Conservation (phyloP, 2,329 filamentous ascomycete species). For the Exophiala viscosa region DNA sequence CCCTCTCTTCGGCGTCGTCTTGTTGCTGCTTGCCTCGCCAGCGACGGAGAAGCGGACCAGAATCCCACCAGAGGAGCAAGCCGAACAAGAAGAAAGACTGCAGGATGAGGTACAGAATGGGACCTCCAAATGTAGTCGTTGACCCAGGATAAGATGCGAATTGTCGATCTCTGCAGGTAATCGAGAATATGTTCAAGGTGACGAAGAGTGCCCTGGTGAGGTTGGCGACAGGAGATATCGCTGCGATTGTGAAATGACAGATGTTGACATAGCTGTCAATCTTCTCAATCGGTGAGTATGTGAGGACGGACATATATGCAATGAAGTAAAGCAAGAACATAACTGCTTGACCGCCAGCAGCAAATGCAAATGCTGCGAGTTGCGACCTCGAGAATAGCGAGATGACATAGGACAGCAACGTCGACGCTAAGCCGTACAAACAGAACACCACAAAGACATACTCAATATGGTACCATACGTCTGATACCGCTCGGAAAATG, state of each 20-base stretch:
- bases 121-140: slow-evolving; percentile 73
- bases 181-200: slow-evolving; percentile 76
- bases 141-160: slow-evolving; percentile 66
- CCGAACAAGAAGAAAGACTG: slow-evolving; percentile 70
- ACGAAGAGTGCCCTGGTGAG: slow-evolving; percentile 71
- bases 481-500: slow-evolving; percentile 61
- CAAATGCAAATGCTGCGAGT: slow-evolving; percentile 78
- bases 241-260: slow-evolving; percentile 70
- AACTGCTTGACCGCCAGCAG: slow-evolving; percentile 70
- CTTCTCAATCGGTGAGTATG: slow-evolving; percentile 65
- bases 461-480: slow-evolving; percentile 71
- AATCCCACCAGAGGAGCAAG: slow-evolving; percentile 75
- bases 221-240: slow-evolving; percentile 72
- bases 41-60: slow-evolving; percentile 61
- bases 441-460: slow-evolving; percentile 80
- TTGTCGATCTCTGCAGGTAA: slow-evolving; percentile 63
- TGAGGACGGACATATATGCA: slow-evolving; percentile 67
- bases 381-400: slow-evolving; percentile 77
- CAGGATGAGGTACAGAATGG: slow-evolving; percentile 75
- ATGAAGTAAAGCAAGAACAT: slow-evolving; percentile 70
- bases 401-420: slow-evolving; percentile 72
- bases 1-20: slow-evolving; percentile 38
- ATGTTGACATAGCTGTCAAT: slow-evolving; percentile 66
- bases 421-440: slow-evolving; percentile 75
- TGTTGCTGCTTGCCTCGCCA: slow-evolving; percentile 45